Percentiles rank a stretch among this genome's conserved stretches.
phyloP scores from a whole-genome alignment of 139 green algal genomes.

The Penium margaritaceum region DNA sequence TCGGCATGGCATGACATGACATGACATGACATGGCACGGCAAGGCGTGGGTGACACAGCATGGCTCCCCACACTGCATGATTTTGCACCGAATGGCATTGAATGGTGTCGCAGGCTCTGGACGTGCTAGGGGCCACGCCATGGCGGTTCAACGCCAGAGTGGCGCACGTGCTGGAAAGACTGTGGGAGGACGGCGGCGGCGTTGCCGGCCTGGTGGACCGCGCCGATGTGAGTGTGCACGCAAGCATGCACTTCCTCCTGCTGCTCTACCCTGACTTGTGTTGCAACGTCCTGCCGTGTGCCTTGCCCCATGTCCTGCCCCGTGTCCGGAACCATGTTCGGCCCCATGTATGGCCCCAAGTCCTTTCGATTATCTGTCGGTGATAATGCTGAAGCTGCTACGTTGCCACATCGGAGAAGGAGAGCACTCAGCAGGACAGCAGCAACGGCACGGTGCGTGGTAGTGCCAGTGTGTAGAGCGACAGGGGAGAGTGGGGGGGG shows the following conservation, averaged over 20 bases:
- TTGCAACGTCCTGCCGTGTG: slow-evolving; percentile 5
- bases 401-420: neutral
- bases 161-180: slow-evolving; percentile 17
- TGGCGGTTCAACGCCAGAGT: slow-evolving; percentile 28
- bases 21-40: too few species aligned
- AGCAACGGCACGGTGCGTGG: neutral
- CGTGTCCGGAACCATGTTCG: neutral
- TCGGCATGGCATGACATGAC: too few species aligned
- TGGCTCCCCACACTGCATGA: neutral
- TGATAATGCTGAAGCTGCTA: neutral
- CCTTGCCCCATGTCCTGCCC: neutral
- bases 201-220: slow-evolving; percentile 11
- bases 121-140: slow-evolving; percentile 27
- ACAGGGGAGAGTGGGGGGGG: neutral
- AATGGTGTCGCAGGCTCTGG: slow-evolving; percentile 24
- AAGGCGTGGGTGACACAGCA: too few species aligned
- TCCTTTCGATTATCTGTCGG: neutral
- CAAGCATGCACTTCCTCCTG: neutral
- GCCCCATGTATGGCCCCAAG: too few species aligned
- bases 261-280: neutral
- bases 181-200: slow-evolving; percentile 27
- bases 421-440: neutral
- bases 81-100: neutral
- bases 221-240: neutral
- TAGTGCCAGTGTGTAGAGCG: neutral